phyloP scores from a whole-genome alignment of 2,329 filamentous ascomycete species.

The Epichloe aotearoae region DNA sequence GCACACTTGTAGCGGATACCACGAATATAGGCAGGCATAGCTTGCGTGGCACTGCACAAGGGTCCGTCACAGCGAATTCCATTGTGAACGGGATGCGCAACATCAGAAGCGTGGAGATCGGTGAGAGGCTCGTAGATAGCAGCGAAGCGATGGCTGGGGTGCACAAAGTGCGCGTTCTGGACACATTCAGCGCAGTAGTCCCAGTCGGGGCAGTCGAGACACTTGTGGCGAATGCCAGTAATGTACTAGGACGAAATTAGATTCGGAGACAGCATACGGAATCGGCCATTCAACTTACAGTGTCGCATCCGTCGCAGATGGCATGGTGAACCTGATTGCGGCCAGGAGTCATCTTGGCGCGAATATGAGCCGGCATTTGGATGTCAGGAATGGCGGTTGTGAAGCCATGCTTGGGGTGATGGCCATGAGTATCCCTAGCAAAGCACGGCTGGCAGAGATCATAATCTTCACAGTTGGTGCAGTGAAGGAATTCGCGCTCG shows the following conservation, averaged over 20 bases:
- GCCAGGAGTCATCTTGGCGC: slow-evolving; percentile 60
- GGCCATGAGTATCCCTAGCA: slow-evolving; percentile 62
- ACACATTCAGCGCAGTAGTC: slow-evolving; percentile 80
- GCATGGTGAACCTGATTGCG: slow-evolving; percentile 74
- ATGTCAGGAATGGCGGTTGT: slow-evolving; percentile 51
- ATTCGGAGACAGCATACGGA: not conserved
- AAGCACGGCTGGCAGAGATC: slow-evolving; percentile 85
- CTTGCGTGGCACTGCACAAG: slow-evolving; percentile 52
- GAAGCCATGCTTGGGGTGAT: slow-evolving; percentile 81
- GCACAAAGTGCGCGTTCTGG: slow-evolving; percentile 49
- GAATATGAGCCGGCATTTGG: slow-evolving; percentile 45
- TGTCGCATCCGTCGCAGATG: slow-evolving; percentile 89
- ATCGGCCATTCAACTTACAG: slow-evolving; percentile 15
- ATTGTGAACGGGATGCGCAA: slow-evolving; percentile 43
- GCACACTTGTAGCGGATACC: slow-evolving; percentile 95
- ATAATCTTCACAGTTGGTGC: slow-evolving; percentile 73
- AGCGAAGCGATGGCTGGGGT: slow-evolving; percentile 79
- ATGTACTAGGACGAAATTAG: slow-evolving; percentile 39
- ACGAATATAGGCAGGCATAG: slow-evolving; percentile 56
- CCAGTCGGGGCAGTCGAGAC: slow-evolving; percentile 92
- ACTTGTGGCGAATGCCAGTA: slow-evolving; percentile 86
- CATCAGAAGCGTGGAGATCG: slow-evolving; percentile 9
- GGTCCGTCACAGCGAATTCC: slow-evolving; percentile 95
- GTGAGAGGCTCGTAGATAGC: slow-evolving; percentile 64
- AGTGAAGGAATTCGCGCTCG: slow-evolving; percentile 75